Percentiles rank a stretch among this genome's conserved stretches.
Evolutionary conservation across 2,329 filamentous ascomycete species (phyloP).

Genomic region (Fusarium abutilonis): DNA sequence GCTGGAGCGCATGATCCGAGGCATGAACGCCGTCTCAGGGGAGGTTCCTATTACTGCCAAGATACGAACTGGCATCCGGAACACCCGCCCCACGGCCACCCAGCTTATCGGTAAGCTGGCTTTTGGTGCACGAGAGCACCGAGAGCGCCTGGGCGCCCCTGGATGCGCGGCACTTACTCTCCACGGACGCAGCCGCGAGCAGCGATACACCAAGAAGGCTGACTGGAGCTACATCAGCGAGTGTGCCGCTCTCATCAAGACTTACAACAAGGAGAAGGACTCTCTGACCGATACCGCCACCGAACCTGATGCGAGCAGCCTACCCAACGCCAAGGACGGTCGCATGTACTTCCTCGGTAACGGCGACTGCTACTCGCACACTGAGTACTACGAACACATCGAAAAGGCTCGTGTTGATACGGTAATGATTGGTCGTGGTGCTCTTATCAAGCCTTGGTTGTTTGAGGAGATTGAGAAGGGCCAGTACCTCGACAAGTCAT

Average conservation of each 20-base stretch:
- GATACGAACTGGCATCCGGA: conserved; percentile 89
- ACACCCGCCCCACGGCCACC: conserved; percentile 79
- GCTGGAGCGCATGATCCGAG: conserved; percentile 91
- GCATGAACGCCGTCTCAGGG: conserved; percentile 93
- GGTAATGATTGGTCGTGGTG: conserved; percentile 97
- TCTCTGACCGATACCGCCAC: conserved; percentile 76
- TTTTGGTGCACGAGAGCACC: conserved; percentile 78
- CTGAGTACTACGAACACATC: conserved; percentile 84
- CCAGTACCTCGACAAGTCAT: conserved; percentile 95
- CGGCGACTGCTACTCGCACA: conserved; percentile 93
- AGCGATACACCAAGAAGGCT: conserved; percentile 90
- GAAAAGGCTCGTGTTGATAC: conserved; percentile 82
- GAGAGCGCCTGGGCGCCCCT: conserved; percentile 75
- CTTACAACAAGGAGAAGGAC: conserved; percentile 76
- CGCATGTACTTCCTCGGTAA: conserved; percentile 94
- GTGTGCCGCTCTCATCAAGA: conserved; percentile 84
- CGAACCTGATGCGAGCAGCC: conserved; percentile 79
- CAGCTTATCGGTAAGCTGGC: conserved; percentile 85
- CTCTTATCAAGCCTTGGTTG: conserved; percentile 96
- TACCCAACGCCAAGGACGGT: conserved; percentile 71
- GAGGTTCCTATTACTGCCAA: conserved; percentile 94
- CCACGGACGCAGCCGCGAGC: conserved; percentile 91
- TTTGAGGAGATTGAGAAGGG: conserved; percentile 94
- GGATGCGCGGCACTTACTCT: conserved; percentile 96
- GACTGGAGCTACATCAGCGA: conserved; percentile 96